Conservation (phyloP, 2,329 filamentous ascomycete genomes). For the Thelonectria olida region DNA sequence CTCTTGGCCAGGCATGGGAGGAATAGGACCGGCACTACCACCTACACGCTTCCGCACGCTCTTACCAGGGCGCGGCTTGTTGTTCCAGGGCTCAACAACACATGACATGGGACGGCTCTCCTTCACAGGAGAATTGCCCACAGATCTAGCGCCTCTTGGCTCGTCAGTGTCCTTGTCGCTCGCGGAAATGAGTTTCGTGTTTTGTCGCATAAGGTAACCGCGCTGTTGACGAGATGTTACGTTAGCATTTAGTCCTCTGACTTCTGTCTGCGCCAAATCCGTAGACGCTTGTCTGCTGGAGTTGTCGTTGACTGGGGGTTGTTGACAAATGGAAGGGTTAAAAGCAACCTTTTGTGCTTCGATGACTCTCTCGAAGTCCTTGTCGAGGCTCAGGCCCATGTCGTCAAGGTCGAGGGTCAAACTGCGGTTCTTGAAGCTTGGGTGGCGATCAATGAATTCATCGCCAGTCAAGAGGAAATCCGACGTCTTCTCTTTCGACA, state of each 20-base stretch:
- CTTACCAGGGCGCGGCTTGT: slow-evolving; percentile 71
- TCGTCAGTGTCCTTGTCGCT: slow-evolving; percentile 76
- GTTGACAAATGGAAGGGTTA: slow-evolving; percentile 31
- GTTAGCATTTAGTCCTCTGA: slow-evolving; percentile 66
- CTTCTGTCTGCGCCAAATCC: slow-evolving; percentile 14
- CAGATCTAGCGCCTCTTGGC: slow-evolving; percentile 64
- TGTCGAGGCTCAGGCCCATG: slow-evolving; percentile 85
- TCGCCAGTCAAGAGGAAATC: slow-evolving; percentile 48
- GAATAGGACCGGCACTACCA: slow-evolving; percentile 68
- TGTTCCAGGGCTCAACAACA: slow-evolving; percentile 98
- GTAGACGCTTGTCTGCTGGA: slow-evolving; percentile 58
- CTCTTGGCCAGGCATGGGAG: slow-evolving; percentile 87
- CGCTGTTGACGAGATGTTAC: slow-evolving; percentile 76
- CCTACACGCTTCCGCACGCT: slow-evolving; percentile 64
- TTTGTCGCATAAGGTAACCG: slow-evolving; percentile 98
- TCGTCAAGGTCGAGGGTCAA: slow-evolving; percentile 86
- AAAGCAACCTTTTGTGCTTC: slow-evolving; percentile 90
- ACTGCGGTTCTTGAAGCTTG: slow-evolving; percentile 83
- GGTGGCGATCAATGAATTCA: slow-evolving; percentile 67
- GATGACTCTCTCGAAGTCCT: slow-evolving; percentile 94
- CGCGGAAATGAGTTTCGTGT: slow-evolving; percentile 96
- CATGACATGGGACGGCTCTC: slow-evolving; percentile 87
- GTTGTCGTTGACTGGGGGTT: slow-evolving; percentile 33
- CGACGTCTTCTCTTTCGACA: slow-evolving; percentile 57
- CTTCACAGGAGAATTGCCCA: slow-evolving; percentile 76